Evolutionary conservation across 345 rosid species (phyloP), one percentile per base, ranked within the genome.

Genomic region (Pugionium cornutum): DNA sequence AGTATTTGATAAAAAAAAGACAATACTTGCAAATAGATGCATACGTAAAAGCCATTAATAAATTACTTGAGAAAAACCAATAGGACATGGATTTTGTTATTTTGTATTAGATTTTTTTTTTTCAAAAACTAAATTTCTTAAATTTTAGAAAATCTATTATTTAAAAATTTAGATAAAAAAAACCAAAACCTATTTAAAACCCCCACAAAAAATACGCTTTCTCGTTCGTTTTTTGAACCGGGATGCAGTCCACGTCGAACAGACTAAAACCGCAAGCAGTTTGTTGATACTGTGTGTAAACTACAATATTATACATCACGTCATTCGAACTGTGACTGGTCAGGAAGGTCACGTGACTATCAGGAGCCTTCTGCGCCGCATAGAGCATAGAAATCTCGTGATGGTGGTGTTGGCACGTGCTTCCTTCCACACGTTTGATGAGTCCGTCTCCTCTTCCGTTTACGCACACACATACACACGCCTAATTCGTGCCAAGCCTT

Each of bases 401-500:
- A 62, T 27, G 68, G 68, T 61, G 69, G 67, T 46, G 63, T 32
- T 35, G 64, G 68, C 84, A 77, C 87, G 83, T 80, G 89, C 59
- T 25, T 48, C 43, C 62, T 58, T 69, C 63, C 77, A 40, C 80
- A 67, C 77, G 79, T 53, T 75, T 73, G 47, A 67, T 59, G 26
- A 37, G 34, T 35, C 64, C 67, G 40, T 33, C 69, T 68, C 64
- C 63, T 59, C 28, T 64, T 53, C 47, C 1, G 37, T 51, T 51
- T 9, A 76, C 73, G 62, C 68, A 61, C 44, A 41, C 36, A 27
- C 82, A 18, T 18, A 58, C 83, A 47, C 97, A 86, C 89, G 96
- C 94, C 81, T 60, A 76, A 75, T 82, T 76, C 97, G 97, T 91
- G 97, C 79, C 89, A 85, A 81, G 9, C 77, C 77, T 73, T 43